Base-by-base conservation (phyloP, 2,329 filamentous ascomycete genomes). In the Myriosclerotinia duriaeana region DNA sequence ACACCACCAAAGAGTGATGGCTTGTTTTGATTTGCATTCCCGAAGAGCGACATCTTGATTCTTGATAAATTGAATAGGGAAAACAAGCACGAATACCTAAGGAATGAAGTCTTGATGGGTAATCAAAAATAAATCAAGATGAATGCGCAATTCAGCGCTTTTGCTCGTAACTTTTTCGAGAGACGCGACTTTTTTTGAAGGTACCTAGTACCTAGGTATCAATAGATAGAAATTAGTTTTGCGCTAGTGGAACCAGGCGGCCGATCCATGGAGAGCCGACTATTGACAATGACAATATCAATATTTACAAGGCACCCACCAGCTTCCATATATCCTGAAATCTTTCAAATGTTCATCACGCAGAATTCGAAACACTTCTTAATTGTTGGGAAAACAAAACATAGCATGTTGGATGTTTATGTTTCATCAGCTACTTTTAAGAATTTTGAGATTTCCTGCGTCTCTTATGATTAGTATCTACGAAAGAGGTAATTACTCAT, bases 111-210 rank as follows among this genome's bases (percentile, higher is more conserved):
- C 44, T 50, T 38, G 12, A 61, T 20, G 9, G 26, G 58, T 26
- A 26, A 9, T 20, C 26, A 26, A 34, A 50, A 50, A 50, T 50
- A 50, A 50, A 50, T 50, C 44, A 50, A 61, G 44, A 50, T 12
- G 30, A 9, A 48, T 38, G 44, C 58, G n/a, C 44, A 34, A 38
- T 20, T 40, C 22, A 61, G 12, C 34, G n/a, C 58, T 50, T 48
- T 38, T 7, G 54, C 55, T 61, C 44, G 22, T 60, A 14, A 65
- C 53, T 50, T 59, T 65, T 61, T 53, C n/a, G 11, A 50, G 7
- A n/a, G 46, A 60, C 55, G 64, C 64, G 64, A 65, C 63, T 65
- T 58, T 61, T 61, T 60, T 53, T 52, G 64, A 65, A 34, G 30
- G 30, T 34, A 34, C 6, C 30, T n/a, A n/a, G n/a, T n/a, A n/a